Conservation (phyloP, 2,329 filamentous ascomycete genomes). For the Ambrosiella beaveri region DNA sequence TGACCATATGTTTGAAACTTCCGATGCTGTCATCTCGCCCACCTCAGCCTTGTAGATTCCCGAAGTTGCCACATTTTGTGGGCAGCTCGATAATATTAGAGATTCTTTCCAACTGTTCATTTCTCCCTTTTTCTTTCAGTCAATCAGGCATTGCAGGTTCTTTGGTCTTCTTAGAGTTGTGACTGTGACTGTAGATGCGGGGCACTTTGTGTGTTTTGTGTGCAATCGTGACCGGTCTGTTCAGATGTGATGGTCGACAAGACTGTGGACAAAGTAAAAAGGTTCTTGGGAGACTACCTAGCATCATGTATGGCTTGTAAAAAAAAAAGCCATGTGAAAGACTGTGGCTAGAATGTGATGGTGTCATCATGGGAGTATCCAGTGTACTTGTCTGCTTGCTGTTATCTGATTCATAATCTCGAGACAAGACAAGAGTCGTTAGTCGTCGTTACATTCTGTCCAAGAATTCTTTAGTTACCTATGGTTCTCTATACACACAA, state of each 20-base stretch:
- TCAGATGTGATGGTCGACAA: not conserved
- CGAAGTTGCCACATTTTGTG: not conserved
- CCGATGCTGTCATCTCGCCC: not conserved
- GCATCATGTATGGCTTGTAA: not conserved
- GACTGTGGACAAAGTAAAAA: not conserved
- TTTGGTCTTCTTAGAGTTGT: not conserved
- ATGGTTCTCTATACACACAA: not conserved
- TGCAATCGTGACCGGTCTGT: not conserved
- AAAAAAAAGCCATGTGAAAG: not conserved
- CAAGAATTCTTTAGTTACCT: no score
- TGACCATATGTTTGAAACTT: not conserved
- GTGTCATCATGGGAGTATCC: not conserved
- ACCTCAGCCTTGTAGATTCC: not conserved
- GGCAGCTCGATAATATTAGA: not conserved
- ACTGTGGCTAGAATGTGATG: not conserved
- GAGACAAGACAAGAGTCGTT: not conserved
- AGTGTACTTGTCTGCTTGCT: not conserved
- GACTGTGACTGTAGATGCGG: not conserved
- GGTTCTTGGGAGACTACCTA: not conserved
- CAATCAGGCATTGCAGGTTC: not conserved
- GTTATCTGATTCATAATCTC: not conserved
- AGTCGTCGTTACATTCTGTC: not conserved
- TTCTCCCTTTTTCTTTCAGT: not conserved
- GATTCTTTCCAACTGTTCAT: not conserved
- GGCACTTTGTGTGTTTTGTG: not conserved